Evolutionary conservation across 352 stramenopile species (phyloP), one percentile per base, ranked within the genome.

Genomic region (Phytophthora capsici): DNA sequence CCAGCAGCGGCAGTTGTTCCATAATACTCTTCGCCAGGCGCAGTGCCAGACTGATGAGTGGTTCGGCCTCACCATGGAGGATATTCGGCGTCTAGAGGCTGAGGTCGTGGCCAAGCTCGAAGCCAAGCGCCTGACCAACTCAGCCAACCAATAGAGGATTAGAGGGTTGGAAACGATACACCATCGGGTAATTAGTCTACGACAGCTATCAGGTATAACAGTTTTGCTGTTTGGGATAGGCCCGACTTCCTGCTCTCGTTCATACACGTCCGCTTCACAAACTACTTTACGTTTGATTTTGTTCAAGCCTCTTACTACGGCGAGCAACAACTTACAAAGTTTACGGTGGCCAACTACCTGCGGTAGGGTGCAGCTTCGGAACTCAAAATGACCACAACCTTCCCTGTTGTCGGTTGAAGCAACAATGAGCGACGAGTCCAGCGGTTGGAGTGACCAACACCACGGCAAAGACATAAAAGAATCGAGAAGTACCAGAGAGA

Each of bases 31-130:
- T 34, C 76, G 83, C 17, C 77, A 93, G 70, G 79, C 86, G 43
- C 84, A 93, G 56, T 95, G 85, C 60, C 64, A 89, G 55, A 93
- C 82, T 38, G 83, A 93, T 68, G 77, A 95, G 38, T 95, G 87
- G 85, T 92, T 78, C 53, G 87, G 87, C 6, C 78, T 95, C 30
- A 88, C 83, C 7, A 93, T 95, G 80, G 83, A 90, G 10, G 87
- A 93, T 57, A 95, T 95, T 72, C 87, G 87, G n/a, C 71, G 72
- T 63, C 66, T 95, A 45, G 87, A 95, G 61, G 71, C 72, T 47
- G 82, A 87, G 40, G 79, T 93, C 25, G 81, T 90, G 47, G 76
- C 73, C 37, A 95, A 93, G 59, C 83, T 93, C 30, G 79, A 89
- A 46, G 82, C 78, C 52, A 92, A 95, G 72, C 84, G 86, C 12